A percentile compares a stretch with the other conserved stretches of the same genome.
Evolutionary conservation across 1,139 yeast genomes (phyloP).

Genomic region (Kodamaea suecica): DNA sequence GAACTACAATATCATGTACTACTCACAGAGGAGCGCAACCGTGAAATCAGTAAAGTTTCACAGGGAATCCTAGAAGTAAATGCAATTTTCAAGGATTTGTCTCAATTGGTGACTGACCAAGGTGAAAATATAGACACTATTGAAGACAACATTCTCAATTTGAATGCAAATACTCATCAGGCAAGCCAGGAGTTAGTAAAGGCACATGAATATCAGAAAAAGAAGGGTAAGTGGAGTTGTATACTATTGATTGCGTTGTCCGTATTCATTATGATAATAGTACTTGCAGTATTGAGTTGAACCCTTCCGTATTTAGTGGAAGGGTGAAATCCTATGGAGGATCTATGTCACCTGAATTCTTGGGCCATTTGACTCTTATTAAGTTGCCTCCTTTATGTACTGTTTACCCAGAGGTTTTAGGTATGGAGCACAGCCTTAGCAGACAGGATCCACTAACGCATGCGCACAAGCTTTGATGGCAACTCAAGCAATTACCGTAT

Average conservation of each 20-base stretch:
- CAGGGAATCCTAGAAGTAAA: slow-evolving; percentile 82
- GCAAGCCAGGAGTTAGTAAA: slow-evolving; percentile 68
- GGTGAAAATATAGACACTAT: slow-evolving; percentile 81
- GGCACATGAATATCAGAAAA: slow-evolving; percentile 73
- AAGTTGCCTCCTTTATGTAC: too few species aligned
- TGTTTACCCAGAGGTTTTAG: too few species aligned
- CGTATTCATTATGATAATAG: slow-evolving; percentile 36
- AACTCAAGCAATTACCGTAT: too few species aligned
- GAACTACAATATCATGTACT: slow-evolving; percentile 73
- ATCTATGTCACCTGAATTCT: too few species aligned
- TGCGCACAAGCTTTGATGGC: too few species aligned
- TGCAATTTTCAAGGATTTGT: slow-evolving; percentile 77
- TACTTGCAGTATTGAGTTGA: slow-evolving; percentile 38
- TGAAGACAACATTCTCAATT: slow-evolving; percentile 69
- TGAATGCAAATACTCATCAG: slow-evolving; percentile 64
- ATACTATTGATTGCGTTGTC: slow-evolving; percentile 50
- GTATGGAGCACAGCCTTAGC: too few species aligned
- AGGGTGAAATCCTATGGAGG: too few species aligned
- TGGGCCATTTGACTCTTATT: too few species aligned
- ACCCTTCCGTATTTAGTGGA: too few species aligned
- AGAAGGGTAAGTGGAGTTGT: slow-evolving; percentile 72
- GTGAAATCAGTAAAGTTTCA: slow-evolving; percentile 68
- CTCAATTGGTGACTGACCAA: slow-evolving; percentile 74
- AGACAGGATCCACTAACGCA: too few species aligned
- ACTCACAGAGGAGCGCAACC: slow-evolving; percentile 68